Conservation (phyloP, 768 basidiomycete species). For the Xanthoconium stramineum region DNA sequence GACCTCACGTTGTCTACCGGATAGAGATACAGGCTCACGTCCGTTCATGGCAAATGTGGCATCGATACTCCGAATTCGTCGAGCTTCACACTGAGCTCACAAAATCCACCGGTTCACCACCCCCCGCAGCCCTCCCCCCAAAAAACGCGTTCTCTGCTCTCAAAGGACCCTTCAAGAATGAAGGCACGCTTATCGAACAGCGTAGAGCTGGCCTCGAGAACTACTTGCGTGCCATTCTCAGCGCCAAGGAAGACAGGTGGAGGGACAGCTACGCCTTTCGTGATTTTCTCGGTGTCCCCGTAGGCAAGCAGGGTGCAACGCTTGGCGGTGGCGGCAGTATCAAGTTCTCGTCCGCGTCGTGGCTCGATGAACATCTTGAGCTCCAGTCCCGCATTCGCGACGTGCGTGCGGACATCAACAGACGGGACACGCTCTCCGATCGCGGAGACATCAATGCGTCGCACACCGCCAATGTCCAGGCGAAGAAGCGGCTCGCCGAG, state of each 20-base stretch:
- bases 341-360: constrained; percentile 72
- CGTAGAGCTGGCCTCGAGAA: constrained; percentile 72
- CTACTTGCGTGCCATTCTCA: constrained; percentile 84
- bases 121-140: constrained; percentile 77
- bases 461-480: constrained; percentile 77
- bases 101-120: constrained; percentile 74
- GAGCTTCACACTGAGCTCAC: constrained; percentile 80
- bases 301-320: constrained; percentile 47
- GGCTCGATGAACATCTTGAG: constrained; percentile 87
- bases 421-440: constrained; percentile 80
- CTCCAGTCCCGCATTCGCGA: constrained; percentile 74
- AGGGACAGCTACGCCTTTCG: constrained; percentile 74
- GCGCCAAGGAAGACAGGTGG: constrained; percentile 80
- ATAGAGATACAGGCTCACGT: constrained; percentile 86
- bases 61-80: constrained; percentile 93
- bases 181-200: constrained; percentile 70
- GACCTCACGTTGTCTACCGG: constrained; percentile 76
- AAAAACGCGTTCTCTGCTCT: constrained; percentile 77
- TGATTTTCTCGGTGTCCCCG: constrained; percentile 84
- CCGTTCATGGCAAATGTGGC: constrained; percentile 90
- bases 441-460: constrained; percentile 70
- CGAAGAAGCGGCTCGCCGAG: constrained; percentile 80
- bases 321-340: constrained; percentile 28
- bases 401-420: constrained; percentile 82
- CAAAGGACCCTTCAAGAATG: constrained; percentile 45